Evolutionary conservation across 306 rosid genomes (phyloP), one percentile per base, ranked within the genome.

Genomic region (Dalbergia cultrata): DNA sequence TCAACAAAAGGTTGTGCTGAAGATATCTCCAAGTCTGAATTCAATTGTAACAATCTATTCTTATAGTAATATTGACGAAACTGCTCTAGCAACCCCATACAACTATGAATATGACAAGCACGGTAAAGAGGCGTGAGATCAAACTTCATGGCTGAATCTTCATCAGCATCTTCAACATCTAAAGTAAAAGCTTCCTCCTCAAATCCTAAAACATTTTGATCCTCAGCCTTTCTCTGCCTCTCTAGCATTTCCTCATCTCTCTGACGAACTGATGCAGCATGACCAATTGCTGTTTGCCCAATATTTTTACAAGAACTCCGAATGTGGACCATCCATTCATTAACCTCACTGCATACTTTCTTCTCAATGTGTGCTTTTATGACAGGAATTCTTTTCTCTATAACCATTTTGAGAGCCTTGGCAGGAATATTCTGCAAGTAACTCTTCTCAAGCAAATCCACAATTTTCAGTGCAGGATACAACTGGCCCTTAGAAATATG

Each of bases 71-170:
- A 95, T 49, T 93, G 92, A 60, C 90, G 91, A 80, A 95, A 91
- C 88, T 89, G 89, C 72, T 89, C 94, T 69, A 64, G 86, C 66
- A 90, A 82, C 44, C 99, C 99, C 17, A 95, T 88, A 75, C 88
- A 86, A 58, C 86, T 82, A 79, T 95, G 97, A 77, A 95, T 91
- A 83, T 93, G 90, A 78, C 83, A 86, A 54, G 99, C 97, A 13
- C 99, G 97, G 72, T 93, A 95, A 68, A 95, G 87, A 71, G 98
- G 98, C 58, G 97, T 89, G 17, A 95, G 87, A 81, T 95, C 99
- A 73, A 95, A 89, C 83, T 83, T 82, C 50, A 85, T 73, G 83
- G 76, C 81, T 41, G 96, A 86, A 63, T 95, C 97, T 74, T 95
- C 97, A 18, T 90, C 94, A 72, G 82, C 43, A 50, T 91, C 97